phyloP scores from a whole-genome alignment of 306 rosid species.

The Rosa chinensis region DNA sequence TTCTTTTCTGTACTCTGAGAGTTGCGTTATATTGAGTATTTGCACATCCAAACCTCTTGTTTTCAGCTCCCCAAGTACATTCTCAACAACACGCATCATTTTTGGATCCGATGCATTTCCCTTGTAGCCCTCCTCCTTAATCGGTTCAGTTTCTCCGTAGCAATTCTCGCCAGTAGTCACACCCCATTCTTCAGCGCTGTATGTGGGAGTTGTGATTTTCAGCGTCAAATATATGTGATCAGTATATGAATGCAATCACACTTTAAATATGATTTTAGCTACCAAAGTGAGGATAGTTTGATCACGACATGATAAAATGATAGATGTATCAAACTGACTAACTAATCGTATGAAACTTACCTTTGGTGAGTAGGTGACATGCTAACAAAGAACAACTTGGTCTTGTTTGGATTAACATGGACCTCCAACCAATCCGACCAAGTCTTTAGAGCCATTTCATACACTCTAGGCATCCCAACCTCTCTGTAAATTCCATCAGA shows the following conservation, averaged over 20 bases:
- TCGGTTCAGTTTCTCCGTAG: slow-evolving; percentile 50
- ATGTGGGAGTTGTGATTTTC: background rate
- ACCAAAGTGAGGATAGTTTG: background rate
- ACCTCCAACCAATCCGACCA: slow-evolving; percentile 97
- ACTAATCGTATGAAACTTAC: slow-evolving; percentile 28
- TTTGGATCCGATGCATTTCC: slow-evolving; percentile 61
- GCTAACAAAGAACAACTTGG: slow-evolving; percentile 71
- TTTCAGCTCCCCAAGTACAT: slow-evolving; percentile 45
- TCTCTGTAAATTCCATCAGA: slow-evolving; percentile 49
- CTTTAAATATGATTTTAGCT: background rate
- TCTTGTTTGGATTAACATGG: slow-evolving; percentile 66
- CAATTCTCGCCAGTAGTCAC: slow-evolving; percentile 52
- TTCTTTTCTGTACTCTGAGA: slow-evolving; percentile 83
- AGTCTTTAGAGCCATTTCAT: slow-evolving; percentile 85
- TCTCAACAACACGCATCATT: slow-evolving; percentile 70
- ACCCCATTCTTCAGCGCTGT: slow-evolving; percentile 86
- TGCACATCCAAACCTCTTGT: slow-evolving; percentile 59
- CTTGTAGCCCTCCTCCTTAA: slow-evolving; percentile 48
- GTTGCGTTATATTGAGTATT: slow-evolving; percentile 73
- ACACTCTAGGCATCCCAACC: slow-evolving; percentile 62
- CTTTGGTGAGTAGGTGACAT: slow-evolving; percentile 95
- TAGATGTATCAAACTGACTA: background rate
- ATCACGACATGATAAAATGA: background rate
- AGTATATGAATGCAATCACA: background rate
- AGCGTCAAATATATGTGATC: background rate